Evolutionary conservation across 2,329 filamentous ascomycete genomes (phyloP), one percentile per base, ranked within the genome.

Genomic region (Seiridium cupressi): DNA sequence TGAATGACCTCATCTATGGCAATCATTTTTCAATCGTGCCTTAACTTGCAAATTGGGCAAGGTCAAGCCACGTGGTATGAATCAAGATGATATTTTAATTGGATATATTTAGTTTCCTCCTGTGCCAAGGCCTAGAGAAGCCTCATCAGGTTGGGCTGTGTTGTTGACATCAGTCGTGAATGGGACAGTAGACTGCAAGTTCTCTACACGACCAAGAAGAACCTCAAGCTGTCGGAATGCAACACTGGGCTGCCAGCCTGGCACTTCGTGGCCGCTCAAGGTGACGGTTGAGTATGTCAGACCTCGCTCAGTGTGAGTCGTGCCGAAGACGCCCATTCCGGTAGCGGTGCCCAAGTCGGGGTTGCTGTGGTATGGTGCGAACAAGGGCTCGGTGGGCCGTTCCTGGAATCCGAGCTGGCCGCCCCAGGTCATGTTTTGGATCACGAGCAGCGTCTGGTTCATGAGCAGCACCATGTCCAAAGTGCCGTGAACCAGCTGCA

Each of bases 381-480:
- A 90, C 65, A 90, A 86, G 1, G 86, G 84, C 47, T 84, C 79
- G 1, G 69, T 72, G 0, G 89, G 90, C 0, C 75, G 74, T 1
- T 73, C 69, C 63, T 86, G 82, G 77, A 93, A 92, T 0, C 90
- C 90, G 58, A 88, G 83, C 40, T 78, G 72, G 10, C 89, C 89
- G 58, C 84, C 84, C 86, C 86, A 93, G 0, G 89, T 92, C 87
- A 92, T 90, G 75, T 92, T 92, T 70, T 93, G 89, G 57, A 92
- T 86, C 1, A 83, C 82, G 11, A 91, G 76, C 2, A 93, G 77
- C 0, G 88, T 88, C 8, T 89, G 89, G 69, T 89, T 88, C 67
- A 80, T 77, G 46, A 87, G 76, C 11, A 91, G 80, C 59, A 89
- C 79, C 66, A 81, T 89, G 73, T 92, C 90, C 35, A 88, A 79